Base-by-base conservation (phyloP, 1,284 basidiomycete genomes). In the Austroboletus niveus region DNA sequence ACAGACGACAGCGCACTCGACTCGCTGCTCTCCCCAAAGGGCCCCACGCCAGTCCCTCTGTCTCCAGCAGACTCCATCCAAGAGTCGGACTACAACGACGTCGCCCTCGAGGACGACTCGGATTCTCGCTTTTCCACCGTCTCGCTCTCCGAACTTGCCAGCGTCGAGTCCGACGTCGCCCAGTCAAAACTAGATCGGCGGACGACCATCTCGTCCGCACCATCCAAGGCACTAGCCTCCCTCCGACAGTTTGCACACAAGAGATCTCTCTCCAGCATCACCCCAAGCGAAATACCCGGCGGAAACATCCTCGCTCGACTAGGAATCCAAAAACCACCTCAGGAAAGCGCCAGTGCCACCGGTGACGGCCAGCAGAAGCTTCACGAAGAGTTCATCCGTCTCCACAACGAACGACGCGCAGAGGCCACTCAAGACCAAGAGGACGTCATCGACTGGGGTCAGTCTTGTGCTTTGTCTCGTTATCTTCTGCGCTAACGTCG, bases 371-470 rank as follows among this genome's bases (percentile, higher is more conserved):
- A 82, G 57, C 76, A 80, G 48, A 84, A 79, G 57, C 69, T 89
- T 41, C 84, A 87, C 57, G 82, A 87, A 61, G 85, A 87, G 60
- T 87, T 89, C 58, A 74, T 76, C 49, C 75, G 80, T 35, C 72
- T 82, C 31, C 84, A 86, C 44, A 78, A 75, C 53, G 75, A 80
- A 58, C 73, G 75, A 43, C 74, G 74, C 49, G 67, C 70, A 27
- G 72, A 69, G 39, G 71, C 73, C 22, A 65, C 74, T 30, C 66
- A 62, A 41, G 60, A 62, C 36, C 65, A 67, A 17, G 70, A 71
- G 40, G 71, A 64, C 40, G 69, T 63, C 45, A 85, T 91, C 61
- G 87, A 92, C 61, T 92, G 88, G 89, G 82, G 89, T 89, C 59
- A 58, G 87, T 76, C 29, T 30, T 17, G 5, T 8, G 34, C 34